Evolutionary conservation across 805 yeast genomes (phyloP), one percentile per base, ranked within the genome.

Genomic region (Starmerella lactis-condensi): DNA sequence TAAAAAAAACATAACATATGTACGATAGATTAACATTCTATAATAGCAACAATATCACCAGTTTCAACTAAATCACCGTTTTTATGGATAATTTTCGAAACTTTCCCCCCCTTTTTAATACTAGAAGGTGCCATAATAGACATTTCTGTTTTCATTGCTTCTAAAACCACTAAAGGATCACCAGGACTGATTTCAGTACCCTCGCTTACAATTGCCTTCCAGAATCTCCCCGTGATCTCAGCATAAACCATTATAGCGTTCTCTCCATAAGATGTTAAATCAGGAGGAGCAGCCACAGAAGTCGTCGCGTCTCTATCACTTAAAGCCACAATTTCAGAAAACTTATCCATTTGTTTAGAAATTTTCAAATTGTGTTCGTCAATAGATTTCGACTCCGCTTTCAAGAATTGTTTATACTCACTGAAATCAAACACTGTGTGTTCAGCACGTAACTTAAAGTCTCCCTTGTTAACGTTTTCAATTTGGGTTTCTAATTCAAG

Each of bases 101-200:
- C 46, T 33, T 40, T 52, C 20, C 58, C 58, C n/a, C n/a, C n/a
- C n/a, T n/a, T n/a, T 6, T 27, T 35, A 5, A 37, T 44, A 9
- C 21, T 24, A 8, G 29, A 34, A 1, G 92, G 65, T 14, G 95
- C 70, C 33, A 56, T 61, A 22, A 85, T 92, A 30, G 70, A 67
- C 95, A 85, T 85, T 57, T 85, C 98, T 0, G 96, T 89, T 63
- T 85, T 85, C 98, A 85, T 85, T 33, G 98, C 96, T 56, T 85
- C 98, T 32, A 85, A 78, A 24, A 89, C 81, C 42, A 85, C 67
- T 38, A 85, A 61, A 4, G 81, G 81, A 45, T 79, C 85, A 21
- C 83, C 91, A 28, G 57, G 64, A 31, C 60, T 57, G 17, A 85
- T 91, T 4, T 41, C 55, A 45, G 77, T 89, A 16, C 94, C 94